Evolutionary conservation across 768 basidiomycete species (phyloP).

Genomic region (Amanita molliuscula): DNA sequence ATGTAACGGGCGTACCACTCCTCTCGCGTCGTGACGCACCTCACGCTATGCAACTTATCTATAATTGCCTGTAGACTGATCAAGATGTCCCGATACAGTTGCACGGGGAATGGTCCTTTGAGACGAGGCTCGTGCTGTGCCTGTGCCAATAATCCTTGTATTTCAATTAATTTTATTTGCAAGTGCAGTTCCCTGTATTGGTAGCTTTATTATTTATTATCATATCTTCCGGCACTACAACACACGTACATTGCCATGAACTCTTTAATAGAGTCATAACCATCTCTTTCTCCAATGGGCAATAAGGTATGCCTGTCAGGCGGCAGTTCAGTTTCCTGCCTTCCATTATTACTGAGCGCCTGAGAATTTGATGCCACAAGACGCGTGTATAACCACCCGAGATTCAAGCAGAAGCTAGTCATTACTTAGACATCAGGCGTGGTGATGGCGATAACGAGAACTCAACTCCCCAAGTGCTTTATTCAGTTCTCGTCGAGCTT

Average conservation of each 20-base stretch:
- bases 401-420: conserved; percentile 78
- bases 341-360: conserved; percentile 25
- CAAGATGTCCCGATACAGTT: conserved; percentile 75
- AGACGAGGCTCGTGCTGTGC: conserved; percentile 89
- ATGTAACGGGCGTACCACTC: conserved; percentile 58
- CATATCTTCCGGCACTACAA: background rate
- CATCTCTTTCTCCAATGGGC: conserved; percentile 24
- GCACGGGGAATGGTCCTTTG: conserved; percentile 90
- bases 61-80: conserved; percentile 78
- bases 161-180: conserved; percentile 80
- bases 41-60: conserved; percentile 89
- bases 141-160: conserved; percentile 79
- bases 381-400: conserved; percentile 91
- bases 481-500: conserved; percentile 81
- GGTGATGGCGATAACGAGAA: conserved; percentile 5
- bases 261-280: conserved; percentile 61
- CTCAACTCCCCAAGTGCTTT: conserved; percentile 77
- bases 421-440: background rate
- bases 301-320: conserved; percentile 12
- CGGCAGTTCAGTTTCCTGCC: conserved; percentile 15
- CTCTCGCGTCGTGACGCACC: conserved; percentile 91
- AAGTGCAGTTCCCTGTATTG: conserved; percentile 81
- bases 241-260: conserved; percentile 84
- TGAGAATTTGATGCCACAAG: conserved; percentile 83
- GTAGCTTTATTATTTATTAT: background rate